Conservation (phyloP, 164 flowering plant species). For the Cinnamomum chago region DNA sequence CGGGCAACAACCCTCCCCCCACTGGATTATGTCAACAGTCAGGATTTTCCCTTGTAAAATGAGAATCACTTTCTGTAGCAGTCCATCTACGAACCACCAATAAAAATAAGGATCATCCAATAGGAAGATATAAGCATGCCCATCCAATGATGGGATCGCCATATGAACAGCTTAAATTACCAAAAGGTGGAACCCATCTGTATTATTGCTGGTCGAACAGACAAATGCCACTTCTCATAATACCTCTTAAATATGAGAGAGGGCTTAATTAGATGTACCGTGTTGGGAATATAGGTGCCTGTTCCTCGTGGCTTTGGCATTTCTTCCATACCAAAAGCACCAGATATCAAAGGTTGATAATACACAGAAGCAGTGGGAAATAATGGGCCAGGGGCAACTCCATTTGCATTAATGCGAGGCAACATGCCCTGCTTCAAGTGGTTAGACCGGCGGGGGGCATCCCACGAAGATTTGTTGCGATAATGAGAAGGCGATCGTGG, state of each 20-base stretch:
- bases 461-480: conserved; percentile 23
- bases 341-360: conserved; percentile 29
- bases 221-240: not conserved
- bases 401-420: conserved; percentile 34
- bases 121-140: not conserved
- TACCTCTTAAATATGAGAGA: not conserved
- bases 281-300: conserved; percentile 76
- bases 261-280: conserved; percentile 37
- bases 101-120: not conserved
- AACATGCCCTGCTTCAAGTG: conserved; percentile 28
- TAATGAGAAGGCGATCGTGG: conserved; percentile 5
- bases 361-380: conserved; percentile 25
- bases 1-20: no score
- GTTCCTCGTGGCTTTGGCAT: conserved; percentile 64
- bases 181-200: not conserved
- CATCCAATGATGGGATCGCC: not conserved
- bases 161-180: not conserved
- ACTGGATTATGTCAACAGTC: not conserved
- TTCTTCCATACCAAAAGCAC: conserved; percentile 46
- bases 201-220: not conserved
- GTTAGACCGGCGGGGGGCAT: conserved; percentile 24
- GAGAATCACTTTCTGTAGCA: no score
- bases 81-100: no score
- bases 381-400: conserved; percentile 32
- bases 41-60: not conserved